A percentile compares a stretch with the other conserved stretches of the same genome.
These are phyloP conservation scores for Cnidoscolus chayamansa DNA, from an alignment of 441 rosid species.

Conservation along the genomic window DNA sequence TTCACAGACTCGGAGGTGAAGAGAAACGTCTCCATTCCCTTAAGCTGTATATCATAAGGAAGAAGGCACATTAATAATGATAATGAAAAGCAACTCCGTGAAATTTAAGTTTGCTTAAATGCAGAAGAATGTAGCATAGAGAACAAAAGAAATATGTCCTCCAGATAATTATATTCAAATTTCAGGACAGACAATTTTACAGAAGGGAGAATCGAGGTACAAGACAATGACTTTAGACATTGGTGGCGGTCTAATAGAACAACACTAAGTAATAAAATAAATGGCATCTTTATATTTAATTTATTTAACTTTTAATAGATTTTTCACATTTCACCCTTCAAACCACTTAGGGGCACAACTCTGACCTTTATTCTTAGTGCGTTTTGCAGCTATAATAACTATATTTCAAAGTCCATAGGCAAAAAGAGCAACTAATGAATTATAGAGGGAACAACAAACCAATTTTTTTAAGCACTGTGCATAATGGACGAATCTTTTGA, in stretches of 20 bases:
- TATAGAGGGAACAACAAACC: conserved; percentile 8
- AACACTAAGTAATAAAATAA: too few relatives aligned
- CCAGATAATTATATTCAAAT: not conserved
- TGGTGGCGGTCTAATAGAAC: too few relatives aligned
- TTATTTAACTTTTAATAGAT: too few relatives aligned
- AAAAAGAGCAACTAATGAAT: not conserved
- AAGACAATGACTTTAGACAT: not conserved
- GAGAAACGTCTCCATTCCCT: not conserved
- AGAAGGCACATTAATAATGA: conserved; percentile 7
- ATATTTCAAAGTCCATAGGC: too few relatives aligned
- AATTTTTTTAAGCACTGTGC: conserved; percentile 12
- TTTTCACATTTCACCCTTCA: too few relatives aligned
- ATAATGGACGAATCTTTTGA: not conserved
- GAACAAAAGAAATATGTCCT: conserved; percentile 2
- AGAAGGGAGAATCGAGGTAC: not conserved
- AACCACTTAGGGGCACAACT: too few relatives aligned
- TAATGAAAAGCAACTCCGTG: not conserved
- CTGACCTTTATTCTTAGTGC: too few relatives aligned
- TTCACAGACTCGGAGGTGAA: too few relatives aligned
- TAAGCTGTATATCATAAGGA: conserved; percentile 31
- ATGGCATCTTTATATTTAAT: too few relatives aligned
- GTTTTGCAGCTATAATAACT: too few relatives aligned
- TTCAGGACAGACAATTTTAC: not conserved
- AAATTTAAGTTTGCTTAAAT: not conserved
- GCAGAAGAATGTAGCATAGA: conserved; percentile 6